Evolutionary conservation across 352 stramenopile genomes (phyloP), one percentile per base, ranked within the genome.

Genomic region (Phytopythium oedochilum): DNA sequence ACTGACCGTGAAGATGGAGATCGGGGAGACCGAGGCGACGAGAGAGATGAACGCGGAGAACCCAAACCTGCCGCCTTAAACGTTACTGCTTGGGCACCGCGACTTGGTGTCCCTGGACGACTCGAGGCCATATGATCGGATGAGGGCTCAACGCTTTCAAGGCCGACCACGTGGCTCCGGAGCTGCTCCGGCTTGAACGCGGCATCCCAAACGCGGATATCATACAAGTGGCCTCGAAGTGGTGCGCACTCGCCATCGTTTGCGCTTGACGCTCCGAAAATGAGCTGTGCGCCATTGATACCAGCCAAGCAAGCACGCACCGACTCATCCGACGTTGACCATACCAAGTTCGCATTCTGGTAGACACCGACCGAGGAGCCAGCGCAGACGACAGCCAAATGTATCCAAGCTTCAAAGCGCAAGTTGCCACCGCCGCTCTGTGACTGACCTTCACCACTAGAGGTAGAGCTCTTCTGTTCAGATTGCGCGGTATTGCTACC

Each of bases 171-270:
- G 34, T 86, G 78, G 39, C 74, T 83, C 17, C 64, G 64, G 26
- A 89, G 48, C 38, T 89, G 76, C 28, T 89, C 76, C 42, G 57
- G 54, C 17, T 73, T 71, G 26, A 89, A 58, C 1, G 73, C 66
- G 7, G 77, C 73, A 63, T 89, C 67, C 82, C 82, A 92, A 4
- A 88, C 23, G 0, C 74, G 69, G 45, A 89, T 60, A 60, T 88
- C 75, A 22, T 72, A 86, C 9, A 92, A 39, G 34, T 89, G 69
- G 0, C 62, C 64, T 32, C 51, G 40, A 6, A 78, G 48, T 8
- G 56, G 20, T 11, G 45, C n/a, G 25, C 54, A 67, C 34, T 8
- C 36, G 2, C 11, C 23, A 32, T 20, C 28, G 0, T 18, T n/a
- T 18, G 3, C 28, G 11, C 28, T 28, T 25, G 28, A 28, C 12